Base-by-base conservation (phyloP, 2,329 filamentous ascomycete genomes). In the Neonectria sp. region DNA sequence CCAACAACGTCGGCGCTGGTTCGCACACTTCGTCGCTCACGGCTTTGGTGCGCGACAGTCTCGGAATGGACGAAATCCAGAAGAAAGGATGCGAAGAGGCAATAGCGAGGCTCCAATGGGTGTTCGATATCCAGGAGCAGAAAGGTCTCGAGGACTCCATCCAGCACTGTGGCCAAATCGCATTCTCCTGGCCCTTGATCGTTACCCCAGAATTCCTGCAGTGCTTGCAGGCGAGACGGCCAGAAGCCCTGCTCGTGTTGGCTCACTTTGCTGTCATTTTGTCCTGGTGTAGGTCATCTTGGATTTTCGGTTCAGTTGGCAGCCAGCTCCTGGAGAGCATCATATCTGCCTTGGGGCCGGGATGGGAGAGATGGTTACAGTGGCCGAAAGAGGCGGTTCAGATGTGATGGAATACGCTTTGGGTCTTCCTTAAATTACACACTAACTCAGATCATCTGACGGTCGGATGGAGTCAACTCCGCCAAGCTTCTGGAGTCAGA, bases 311-410 rank as follows among this genome's bases (percentile, higher is more conserved):
- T 8, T 13, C 24, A 3, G 35, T 61, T 21, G 59, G 59, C 1
- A 33, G 13, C 24, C 49, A 49, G 11, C 35, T 61, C 11, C n/a
- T 55, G 17, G 45, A 45, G 27, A 46, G 59, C 11, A 55, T 61
- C 24, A 24, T 31, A 25, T 35, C 49, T 24, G 13, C 37, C 5
- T 40, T 61, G n/a, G 59, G 59, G n/a, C 59, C 49, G 3, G 59
- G 59, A 11, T 61, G 59, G 59, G 59, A 61, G 21, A 43, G 49
- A 33, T 61, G 59, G 59, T 29, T 61, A 33, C 59, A 61, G 35
- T 61, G 35, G 59, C 49, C 59, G 5, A 45, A 46, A 21, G 59
- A 61, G 15, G 29, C 46, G 55, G 21, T 57, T 46, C 24, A 46
- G 12, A 46, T 2, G 9, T 46, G 45, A 25, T 46, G 45, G 45